These are phyloP conservation scores for Monilinia fructigena DNA, from an alignment of 2,329 filamentous ascomycete species.

Conservation along the genomic window DNA sequence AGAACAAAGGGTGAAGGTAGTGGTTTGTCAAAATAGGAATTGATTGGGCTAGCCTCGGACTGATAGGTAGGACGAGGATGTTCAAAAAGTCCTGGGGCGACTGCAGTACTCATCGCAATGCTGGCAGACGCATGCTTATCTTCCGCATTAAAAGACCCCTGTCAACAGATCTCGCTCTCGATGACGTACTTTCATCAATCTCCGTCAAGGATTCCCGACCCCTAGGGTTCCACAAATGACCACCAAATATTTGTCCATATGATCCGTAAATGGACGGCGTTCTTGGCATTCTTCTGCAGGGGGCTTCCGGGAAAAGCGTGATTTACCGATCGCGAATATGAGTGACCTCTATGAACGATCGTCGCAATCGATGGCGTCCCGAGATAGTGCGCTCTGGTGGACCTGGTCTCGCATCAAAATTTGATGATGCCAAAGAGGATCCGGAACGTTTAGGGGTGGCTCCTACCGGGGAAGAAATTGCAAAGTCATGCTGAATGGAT, in stretches of 20 bases:
- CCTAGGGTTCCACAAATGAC: conserved; percentile 31
- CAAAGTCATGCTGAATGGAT: conserved; percentile 12
- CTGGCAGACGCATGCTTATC: conserved; percentile 66
- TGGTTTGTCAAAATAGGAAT: conserved; percentile 28
- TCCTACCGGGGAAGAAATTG: conserved; percentile 16
- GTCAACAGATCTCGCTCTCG: conserved; percentile 63
- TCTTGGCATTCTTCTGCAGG: conserved; percentile 24
- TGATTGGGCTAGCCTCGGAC: conserved; percentile 31
- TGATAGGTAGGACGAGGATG: conserved; percentile 31
- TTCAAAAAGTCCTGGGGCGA: conserved; percentile 55
- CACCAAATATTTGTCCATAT: conserved; percentile 33
- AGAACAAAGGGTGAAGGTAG: conserved; percentile 37
- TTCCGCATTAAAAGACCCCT: conserved; percentile 53
- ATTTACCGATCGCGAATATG: conserved; percentile 42
- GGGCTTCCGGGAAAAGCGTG: conserved; percentile 23
- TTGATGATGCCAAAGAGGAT: conserved; percentile 38
- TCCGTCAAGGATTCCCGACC: conserved; percentile 31
- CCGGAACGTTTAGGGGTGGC: conserved; percentile 16
- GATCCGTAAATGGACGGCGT: conserved; percentile 37
- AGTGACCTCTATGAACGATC: conserved; percentile 37
- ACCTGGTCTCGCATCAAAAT: conserved; percentile 44
- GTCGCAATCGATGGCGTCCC: conserved; percentile 38
- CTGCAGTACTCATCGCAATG: conserved; percentile 60
- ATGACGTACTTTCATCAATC: conserved; percentile 48
- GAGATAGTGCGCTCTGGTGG: conserved; percentile 40